Percentiles rank a stretch among this genome's conserved stretches.
Conservation (phyloP, 2,329 filamentous ascomycete species). For the Emydomyces testavorans region DNA sequence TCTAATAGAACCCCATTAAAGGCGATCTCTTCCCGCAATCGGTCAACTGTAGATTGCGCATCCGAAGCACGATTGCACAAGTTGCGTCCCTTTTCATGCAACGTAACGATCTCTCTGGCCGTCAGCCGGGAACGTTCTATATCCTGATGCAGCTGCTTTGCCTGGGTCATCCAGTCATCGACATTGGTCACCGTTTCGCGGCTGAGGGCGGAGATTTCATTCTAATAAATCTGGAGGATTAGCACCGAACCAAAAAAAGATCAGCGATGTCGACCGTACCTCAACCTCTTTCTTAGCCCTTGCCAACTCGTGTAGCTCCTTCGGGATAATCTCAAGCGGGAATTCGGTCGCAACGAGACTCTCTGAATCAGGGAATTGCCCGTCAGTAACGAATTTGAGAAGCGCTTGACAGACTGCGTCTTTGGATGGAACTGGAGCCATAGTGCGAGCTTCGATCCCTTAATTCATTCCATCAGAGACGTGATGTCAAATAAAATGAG, state of each 20-base stretch:
- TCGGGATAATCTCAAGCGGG: conserved; percentile 38
- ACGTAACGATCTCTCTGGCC: conserved; percentile 67
- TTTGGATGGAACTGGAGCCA: conserved; percentile 31
- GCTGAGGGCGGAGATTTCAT: conserved; percentile 65
- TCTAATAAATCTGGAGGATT: conserved; percentile 32
- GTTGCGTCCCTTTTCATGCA: conserved; percentile 58
- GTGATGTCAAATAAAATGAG: not conserved
- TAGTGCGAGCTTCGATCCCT: conserved; percentile 11
- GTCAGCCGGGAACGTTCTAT: conserved; percentile 69
- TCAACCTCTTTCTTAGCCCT: conserved; percentile 44
- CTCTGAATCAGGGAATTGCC: conserved; percentile 47
- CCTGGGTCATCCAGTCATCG: conserved; percentile 74
- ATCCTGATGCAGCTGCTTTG: conserved; percentile 72
- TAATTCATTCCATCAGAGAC: not conserved
- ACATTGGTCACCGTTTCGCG: conserved; percentile 67
- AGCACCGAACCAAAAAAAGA: not conserved
- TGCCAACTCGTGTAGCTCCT: conserved; percentile 41
- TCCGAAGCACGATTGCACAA: conserved; percentile 55
- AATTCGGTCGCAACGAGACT: conserved; percentile 44
- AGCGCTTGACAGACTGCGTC: conserved; percentile 47
- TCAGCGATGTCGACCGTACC: conserved; percentile 26
- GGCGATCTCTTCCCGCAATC: conserved; percentile 48
- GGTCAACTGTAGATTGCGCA: conserved; percentile 42
- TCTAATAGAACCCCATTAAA: conserved; percentile 46
- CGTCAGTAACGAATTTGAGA: conserved; percentile 51